phyloP scores from a whole-genome alignment of 2,329 filamentous ascomycete genomes.

The Sporothrix pallida region DNA sequence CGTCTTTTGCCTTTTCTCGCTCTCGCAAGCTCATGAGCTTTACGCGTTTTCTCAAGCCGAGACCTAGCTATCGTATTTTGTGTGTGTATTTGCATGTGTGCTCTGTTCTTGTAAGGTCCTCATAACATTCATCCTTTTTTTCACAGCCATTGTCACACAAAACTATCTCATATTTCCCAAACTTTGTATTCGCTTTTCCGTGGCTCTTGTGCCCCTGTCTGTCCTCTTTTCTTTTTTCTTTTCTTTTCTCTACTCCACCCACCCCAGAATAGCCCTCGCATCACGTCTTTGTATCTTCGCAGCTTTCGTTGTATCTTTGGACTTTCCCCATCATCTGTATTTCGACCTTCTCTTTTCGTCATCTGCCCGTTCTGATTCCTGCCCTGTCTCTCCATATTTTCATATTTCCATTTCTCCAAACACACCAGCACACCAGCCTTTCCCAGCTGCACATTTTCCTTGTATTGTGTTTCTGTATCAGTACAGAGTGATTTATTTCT shows the following conservation, averaged over 20 bases:
- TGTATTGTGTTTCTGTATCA: neutral
- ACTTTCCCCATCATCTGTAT: neutral
- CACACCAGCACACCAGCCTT: neutral
- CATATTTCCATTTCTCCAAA: slow-evolving; percentile 17
- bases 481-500: neutral
- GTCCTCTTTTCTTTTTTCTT: neutral
- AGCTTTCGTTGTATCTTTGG: neutral
- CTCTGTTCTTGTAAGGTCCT: neutral
- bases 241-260: neutral
- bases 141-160: neutral
- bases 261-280: neutral
- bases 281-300: neutral
- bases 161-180: neutral
- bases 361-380: neutral
- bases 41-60: neutral
- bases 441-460: neutral
- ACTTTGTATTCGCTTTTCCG: neutral
- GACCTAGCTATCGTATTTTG: neutral
- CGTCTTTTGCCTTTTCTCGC: neutral
- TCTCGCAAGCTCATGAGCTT: neutral
- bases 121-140: neutral
- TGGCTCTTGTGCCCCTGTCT: slow-evolving; percentile 5
- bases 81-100: too few relatives aligned
- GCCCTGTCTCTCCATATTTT: neutral
- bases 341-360: neutral